phyloP scores from a whole-genome alignment of 2,329 filamentous ascomycete species.

The Xylaria sp. region DNA sequence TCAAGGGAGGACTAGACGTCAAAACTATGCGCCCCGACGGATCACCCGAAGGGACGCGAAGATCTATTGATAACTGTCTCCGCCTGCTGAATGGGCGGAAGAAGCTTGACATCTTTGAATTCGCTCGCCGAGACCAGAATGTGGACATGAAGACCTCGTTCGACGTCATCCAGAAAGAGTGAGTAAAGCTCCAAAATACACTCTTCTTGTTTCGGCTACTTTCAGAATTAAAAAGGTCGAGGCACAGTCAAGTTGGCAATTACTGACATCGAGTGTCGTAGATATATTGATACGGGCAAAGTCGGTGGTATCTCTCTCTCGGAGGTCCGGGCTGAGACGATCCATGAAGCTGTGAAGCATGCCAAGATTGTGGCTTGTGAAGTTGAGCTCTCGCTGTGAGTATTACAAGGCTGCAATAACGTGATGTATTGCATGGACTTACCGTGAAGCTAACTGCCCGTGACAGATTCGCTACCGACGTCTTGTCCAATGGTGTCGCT shows the following conservation, averaged over 20 bases:
- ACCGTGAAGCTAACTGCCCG: constrained; percentile 36
- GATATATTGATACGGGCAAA: constrained; percentile 54
- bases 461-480: constrained; percentile 43
- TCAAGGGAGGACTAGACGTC: constrained; percentile 63
- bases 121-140: constrained; percentile 61
- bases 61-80: constrained; percentile 62
- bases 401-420: background rate
- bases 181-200: background rate
- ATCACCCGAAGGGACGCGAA: constrained; percentile 60
- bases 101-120: constrained; percentile 65
- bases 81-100: constrained; percentile 56
- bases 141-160: constrained; percentile 52
- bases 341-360: constrained; percentile 52
- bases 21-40: constrained; percentile 54
- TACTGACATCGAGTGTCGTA: background rate
- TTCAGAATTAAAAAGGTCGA: background rate
- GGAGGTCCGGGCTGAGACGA: constrained; percentile 54
- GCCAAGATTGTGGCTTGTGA: constrained; percentile 53
- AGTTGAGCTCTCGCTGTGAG: constrained; percentile 54
- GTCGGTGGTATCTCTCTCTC: constrained; percentile 56
- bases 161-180: constrained; percentile 50
- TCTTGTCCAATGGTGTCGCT: constrained; percentile 48
- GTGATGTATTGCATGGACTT: constrained; percentile 20
- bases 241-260: background rate
- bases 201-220: background rate